Evolutionary conservation across 2,329 filamentous ascomycete species (phyloP).

Genomic region (Fusarium nurragi): DNA sequence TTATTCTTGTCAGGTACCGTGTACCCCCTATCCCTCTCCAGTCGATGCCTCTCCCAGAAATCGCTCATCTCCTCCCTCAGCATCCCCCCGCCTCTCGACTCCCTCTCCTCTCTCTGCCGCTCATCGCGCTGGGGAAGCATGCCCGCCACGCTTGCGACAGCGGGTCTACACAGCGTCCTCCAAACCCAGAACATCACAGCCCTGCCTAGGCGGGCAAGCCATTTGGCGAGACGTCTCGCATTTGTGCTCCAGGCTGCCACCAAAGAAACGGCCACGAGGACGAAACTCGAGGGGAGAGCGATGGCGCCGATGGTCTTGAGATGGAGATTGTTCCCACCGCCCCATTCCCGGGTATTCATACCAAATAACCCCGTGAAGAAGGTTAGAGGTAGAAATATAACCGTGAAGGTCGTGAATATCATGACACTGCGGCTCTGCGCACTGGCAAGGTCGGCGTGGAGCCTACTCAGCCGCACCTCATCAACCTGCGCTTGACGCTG

Average conservation of each 20-base stretch:
- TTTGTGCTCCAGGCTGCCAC: constrained; percentile 65
- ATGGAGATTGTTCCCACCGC: constrained; percentile 56
- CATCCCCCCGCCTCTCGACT: constrained; percentile 19
- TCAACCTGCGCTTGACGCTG: constrained; percentile 74
- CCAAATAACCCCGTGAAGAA: constrained; percentile 74
- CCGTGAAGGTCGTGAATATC: constrained; percentile 72
- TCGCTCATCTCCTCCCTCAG: constrained; percentile 50
- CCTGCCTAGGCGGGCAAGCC: constrained; percentile 30
- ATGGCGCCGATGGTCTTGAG: constrained; percentile 59
- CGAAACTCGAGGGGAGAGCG: constrained; percentile 58
- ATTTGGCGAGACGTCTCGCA: constrained; percentile 49
- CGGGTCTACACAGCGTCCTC: constrained; percentile 37
- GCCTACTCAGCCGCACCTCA: constrained; percentile 69
- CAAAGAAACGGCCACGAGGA: constrained; percentile 61
- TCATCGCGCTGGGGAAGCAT: constrained; percentile 32
- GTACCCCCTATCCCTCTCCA: constrained; percentile 53
- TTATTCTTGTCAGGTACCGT: constrained; percentile 53
- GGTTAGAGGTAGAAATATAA: constrained; percentile 70
- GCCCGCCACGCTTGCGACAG: constrained; percentile 14
- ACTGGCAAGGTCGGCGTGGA: constrained; percentile 70
- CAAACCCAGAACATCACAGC: constrained; percentile 35
- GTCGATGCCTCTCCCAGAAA: constrained; percentile 54
- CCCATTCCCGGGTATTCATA: constrained; percentile 72
- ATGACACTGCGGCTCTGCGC: constrained; percentile 70
- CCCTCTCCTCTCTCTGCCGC: constrained; percentile 36